phyloP scores from a whole-genome alignment of 1,284 basidiomycete genomes.

The Psilocybe mexicana region DNA sequence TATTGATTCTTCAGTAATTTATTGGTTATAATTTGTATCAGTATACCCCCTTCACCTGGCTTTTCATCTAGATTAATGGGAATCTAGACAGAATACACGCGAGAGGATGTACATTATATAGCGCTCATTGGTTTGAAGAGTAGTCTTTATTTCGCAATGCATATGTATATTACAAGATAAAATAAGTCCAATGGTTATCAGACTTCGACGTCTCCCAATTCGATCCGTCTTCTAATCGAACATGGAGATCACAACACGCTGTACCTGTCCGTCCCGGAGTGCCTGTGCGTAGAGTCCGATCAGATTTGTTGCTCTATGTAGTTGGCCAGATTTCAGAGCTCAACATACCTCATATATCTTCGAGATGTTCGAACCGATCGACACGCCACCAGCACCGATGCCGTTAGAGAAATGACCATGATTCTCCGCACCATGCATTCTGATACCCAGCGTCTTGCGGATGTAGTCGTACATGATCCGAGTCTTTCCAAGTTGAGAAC shows the following conservation, averaged over 20 bases:
- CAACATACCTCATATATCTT: conserved; percentile 62
- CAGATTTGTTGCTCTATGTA: too few relatives aligned
- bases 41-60: neutral
- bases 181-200: neutral
- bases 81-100: neutral
- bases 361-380: conserved; percentile 68
- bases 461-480: conserved; percentile 72
- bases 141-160: neutral
- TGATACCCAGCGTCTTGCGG: conserved; percentile 61
- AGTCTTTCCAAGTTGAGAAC: conserved; percentile 61
- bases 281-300: conserved; percentile 26
- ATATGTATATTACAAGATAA: conserved; percentile 1
- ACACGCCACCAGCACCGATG: conserved; percentile 56
- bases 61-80: neutral
- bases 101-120: neutral
- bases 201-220: neutral
- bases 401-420: conserved; percentile 53
- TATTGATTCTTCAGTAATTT: conserved; percentile 14
- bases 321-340: neutral
- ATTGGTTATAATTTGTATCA: conserved; percentile 14
- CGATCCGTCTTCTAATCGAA: conserved; percentile 34
- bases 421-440: conserved; percentile 77
- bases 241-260: conserved; percentile 52
- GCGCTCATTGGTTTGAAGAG: neutral
- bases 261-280: conserved; percentile 69